phyloP scores from a whole-genome alignment of 306 rosid species.

The Mucuna pruriens region DNA sequence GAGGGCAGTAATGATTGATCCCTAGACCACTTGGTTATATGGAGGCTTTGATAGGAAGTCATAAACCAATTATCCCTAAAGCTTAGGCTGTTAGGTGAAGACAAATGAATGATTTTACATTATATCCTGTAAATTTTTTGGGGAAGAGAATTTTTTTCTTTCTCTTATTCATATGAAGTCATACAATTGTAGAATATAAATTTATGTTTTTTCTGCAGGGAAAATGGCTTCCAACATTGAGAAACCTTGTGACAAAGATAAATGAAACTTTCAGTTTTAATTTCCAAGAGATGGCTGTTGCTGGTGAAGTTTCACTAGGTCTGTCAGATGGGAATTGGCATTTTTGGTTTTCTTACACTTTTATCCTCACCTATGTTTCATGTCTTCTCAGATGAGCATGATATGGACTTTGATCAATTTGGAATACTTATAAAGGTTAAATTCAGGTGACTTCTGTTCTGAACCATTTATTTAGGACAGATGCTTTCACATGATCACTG shows the following conservation, averaged over 20 bases:
- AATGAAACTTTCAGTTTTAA: slow-evolving; percentile 85
- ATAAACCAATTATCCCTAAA: not conserved
- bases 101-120: not conserved
- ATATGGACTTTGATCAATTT: slow-evolving; percentile 76
- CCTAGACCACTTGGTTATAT: not conserved
- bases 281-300: slow-evolving; percentile 98
- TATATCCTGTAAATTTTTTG: not conserved
- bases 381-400: slow-evolving; percentile 81
- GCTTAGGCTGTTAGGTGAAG: not conserved
- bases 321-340: slow-evolving; percentile 24
- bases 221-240: slow-evolving; percentile 88
- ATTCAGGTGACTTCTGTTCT: slow-evolving; percentile 73
- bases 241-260: slow-evolving; percentile 84
- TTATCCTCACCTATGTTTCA: slow-evolving; percentile 36
- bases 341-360: slow-evolving; percentile 27
- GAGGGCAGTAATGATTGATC: not conserved
- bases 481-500: slow-evolving; percentile 18
- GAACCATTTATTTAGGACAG: not conserved
- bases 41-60: not conserved
- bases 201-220: slow-evolving; percentile 53
- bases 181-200: not conserved
- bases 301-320: slow-evolving; percentile 97
- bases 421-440: slow-evolving; percentile 94
- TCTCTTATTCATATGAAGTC: not conserved
- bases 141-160: not conserved